Evolutionary conservation across 148 eudicot species (phyloP), one percentile per base, ranked within the genome.

Genomic region (Heliamphora exappendiculata): DNA sequence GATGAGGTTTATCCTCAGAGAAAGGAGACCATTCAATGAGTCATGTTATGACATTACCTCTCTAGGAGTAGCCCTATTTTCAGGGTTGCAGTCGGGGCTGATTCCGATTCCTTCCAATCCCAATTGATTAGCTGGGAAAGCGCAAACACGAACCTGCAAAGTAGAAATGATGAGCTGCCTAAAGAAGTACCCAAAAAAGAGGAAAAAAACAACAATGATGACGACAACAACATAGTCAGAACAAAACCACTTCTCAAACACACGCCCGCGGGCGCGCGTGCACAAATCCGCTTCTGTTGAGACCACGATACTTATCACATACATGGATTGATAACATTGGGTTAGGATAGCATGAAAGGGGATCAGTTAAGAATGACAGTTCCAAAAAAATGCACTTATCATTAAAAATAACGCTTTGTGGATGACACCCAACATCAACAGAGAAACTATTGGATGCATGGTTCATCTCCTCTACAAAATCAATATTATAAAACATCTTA

Each of bases 11-110:
- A 47, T 16, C 44, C 47, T 55, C n/a, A 0, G 0, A 67, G 49
- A 67, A 51, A 51, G 13, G 29, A 42, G 45, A 19, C 19, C 13
- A n/a, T 2, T 36, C 7, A 13, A 1, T 7, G 45, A 41, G 31
- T 55, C 12, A 58, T 50, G n/a, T 20, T 14, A 73, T 26, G 72
- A 55, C n/a, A 55, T 78, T 85, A 92, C 98, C 99, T 96, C 89
- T 74, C 98, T 84, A 47, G 86, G 85, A 60, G 85, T 82, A 59
- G 90, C 98, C 80, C 89, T 85, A 78, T 84, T 90, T 64, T 86
- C 91, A 6, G 99, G 98, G 85, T 90, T 95, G 84, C 92, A 91
- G 78, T 95, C 98, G 16, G 99, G 98, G 84, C 97, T 95, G 75
- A 95, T 93, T 70, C 91, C 99, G 26, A 91, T 89, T 74, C 94